Conservation (phyloP, 176 grass and related monocot genomes). For the Eragrostis nindensis region DNA sequence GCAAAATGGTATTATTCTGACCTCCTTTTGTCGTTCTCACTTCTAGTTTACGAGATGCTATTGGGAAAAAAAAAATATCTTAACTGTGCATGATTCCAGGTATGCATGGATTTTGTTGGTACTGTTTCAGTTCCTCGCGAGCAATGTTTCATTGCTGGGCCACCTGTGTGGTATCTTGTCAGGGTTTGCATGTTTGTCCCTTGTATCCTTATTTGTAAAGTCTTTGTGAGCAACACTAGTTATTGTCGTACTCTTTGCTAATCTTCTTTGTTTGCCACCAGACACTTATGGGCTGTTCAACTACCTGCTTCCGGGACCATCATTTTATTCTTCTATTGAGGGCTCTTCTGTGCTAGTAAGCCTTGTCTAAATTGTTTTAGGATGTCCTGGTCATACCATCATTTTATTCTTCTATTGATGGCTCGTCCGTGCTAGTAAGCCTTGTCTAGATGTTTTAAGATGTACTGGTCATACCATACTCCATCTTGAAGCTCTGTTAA, state of each 20-base stretch:
- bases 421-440: constrained; percentile 75
- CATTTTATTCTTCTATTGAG: constrained; percentile 89
- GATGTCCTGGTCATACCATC: constrained; percentile 2
- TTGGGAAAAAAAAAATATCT: constrained; percentile 29
- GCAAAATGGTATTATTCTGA: constrained; percentile 73
- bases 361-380: constrained; percentile 37
- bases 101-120: constrained; percentile 96
- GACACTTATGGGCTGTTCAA: constrained; percentile 88
- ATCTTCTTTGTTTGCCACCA: constrained; percentile 51
- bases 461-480: constrained; percentile 9
- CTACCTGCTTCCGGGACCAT: constrained; percentile 80
- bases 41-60: constrained; percentile 30
- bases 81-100: constrained; percentile 53
- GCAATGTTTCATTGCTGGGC: constrained; percentile 87
- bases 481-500: constrained; percentile 46
- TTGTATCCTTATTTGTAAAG: constrained; percentile 33
- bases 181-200: constrained; percentile 94
- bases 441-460: constrained; percentile 23
- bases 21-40: constrained; percentile 25
- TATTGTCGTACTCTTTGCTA: constrained; percentile 34
- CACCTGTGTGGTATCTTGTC: constrained; percentile 97
- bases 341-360: constrained; percentile 76
- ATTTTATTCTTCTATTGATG: constrained; percentile 88
- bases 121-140: constrained; percentile 92
- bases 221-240: constrained; percentile 21